These are phyloP conservation scores for Globisporangium emineosum DNA, from an alignment of 352 stramenopile species.

Conservation along the genomic window DNA sequence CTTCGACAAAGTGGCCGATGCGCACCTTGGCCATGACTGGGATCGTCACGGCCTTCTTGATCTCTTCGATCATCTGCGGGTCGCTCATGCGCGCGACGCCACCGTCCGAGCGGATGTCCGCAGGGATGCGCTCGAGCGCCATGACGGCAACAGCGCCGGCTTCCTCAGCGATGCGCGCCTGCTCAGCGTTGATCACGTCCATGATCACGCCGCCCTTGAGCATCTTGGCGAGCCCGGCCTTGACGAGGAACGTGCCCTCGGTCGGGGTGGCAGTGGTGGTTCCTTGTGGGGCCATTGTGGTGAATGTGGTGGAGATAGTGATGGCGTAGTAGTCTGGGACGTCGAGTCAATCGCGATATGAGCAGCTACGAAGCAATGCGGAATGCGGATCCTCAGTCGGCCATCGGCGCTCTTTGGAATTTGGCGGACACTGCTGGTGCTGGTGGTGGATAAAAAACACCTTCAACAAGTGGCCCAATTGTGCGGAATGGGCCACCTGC, in stretches of 20 bases:
- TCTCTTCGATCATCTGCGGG: constrained; percentile 96
- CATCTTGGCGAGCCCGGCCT: constrained; percentile 97
- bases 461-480: constrained; percentile 1
- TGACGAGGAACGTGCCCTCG: constrained; percentile 90
- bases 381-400: not conserved
- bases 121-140: constrained; percentile 97
- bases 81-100: constrained; percentile 97
- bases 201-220: constrained; percentile 99
- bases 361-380: not conserved
- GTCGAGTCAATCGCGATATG: constrained; percentile 14
- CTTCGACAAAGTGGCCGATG: constrained; percentile 99
- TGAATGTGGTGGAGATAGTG: not conserved
- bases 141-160: constrained; percentile 97
- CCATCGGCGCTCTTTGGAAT: not conserved
- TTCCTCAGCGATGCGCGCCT: constrained; percentile 96
- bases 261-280: constrained; percentile 28
- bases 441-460: not conserved
- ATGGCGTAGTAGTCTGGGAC: not conserved
- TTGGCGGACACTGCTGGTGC: not conserved
- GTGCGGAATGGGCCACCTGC: not conserved
- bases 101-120: constrained; percentile 95
- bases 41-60: constrained; percentile 98
- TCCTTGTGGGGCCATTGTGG: constrained; percentile 32
- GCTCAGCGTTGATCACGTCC: constrained; percentile 91
- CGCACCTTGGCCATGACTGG: constrained; percentile 98